These are phyloP conservation scores for Penicillium coffeae DNA, from an alignment of 495 filamentous ascomycete genomes.

Conservation along the genomic window DNA sequence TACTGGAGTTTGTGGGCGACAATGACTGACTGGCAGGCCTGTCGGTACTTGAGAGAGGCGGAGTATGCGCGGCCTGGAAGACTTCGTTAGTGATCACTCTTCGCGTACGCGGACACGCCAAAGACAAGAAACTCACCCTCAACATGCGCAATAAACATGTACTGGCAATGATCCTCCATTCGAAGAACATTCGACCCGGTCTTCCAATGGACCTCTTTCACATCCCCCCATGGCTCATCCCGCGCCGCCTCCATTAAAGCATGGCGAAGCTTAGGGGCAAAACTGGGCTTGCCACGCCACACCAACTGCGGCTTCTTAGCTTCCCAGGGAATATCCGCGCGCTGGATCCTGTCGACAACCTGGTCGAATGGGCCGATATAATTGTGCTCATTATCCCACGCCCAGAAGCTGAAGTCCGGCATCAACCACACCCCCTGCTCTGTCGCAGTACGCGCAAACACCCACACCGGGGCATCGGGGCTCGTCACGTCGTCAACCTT, in stretches of 20 bases:
- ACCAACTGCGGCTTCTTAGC: constrained; percentile 54
- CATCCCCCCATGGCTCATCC: constrained; percentile 53
- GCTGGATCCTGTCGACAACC: constrained; percentile 47
- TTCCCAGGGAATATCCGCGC: constrained; percentile 41
- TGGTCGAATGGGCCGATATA: constrained; percentile 56
- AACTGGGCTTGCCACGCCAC: constrained; percentile 60
- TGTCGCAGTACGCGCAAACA: constrained; percentile 38
- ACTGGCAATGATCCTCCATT: constrained; percentile 56
- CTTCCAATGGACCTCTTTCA: constrained; percentile 48
- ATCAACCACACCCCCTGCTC: constrained; percentile 60
- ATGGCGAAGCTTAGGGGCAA: constrained; percentile 43
- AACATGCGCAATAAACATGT: constrained; percentile 55
- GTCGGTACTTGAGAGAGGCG: constrained; percentile 55
- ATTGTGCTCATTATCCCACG: constrained; percentile 59
- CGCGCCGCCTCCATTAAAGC: constrained; percentile 46
- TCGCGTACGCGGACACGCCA: neutral
- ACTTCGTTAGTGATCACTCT: neutral
- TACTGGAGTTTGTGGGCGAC: constrained; percentile 48
- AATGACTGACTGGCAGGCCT: constrained; percentile 57
- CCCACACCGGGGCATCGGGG: constrained; percentile 51
- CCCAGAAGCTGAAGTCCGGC: constrained; percentile 77
- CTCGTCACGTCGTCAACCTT: constrained; percentile 40
- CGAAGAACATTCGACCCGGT: constrained; percentile 35
- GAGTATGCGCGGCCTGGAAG: constrained; percentile 46
- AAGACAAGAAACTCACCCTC: constrained; percentile 39